These are phyloP conservation scores for Diutina siamensis DNA, from an alignment of 1,139 yeast genomes.

Conservation along the genomic window DNA sequence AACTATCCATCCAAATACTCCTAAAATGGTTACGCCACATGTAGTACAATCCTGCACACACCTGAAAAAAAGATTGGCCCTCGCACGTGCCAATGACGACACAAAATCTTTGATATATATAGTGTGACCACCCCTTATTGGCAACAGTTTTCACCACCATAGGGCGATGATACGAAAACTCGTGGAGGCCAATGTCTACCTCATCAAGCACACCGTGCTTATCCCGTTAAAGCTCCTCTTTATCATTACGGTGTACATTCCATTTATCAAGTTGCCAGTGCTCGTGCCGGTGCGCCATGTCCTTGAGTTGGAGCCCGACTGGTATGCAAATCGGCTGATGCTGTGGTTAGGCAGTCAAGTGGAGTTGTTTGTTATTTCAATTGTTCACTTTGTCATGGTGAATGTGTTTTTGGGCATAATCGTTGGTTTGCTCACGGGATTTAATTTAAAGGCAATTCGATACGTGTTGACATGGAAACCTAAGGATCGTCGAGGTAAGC, in stretches of 20 bases:
- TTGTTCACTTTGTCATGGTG: constrained; percentile 16
- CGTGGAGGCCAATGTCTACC: constrained; percentile 1
- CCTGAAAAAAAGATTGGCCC: no score
- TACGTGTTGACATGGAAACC: constrained; percentile 6
- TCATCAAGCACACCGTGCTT: constrained; percentile 3
- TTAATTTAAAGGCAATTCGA: constrained; percentile 9
- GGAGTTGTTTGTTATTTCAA: constrained; percentile 11
- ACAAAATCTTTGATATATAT: no score
- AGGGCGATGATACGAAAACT: constrained; percentile 1
- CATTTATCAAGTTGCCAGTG: constrained; percentile 2
- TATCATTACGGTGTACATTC: constrained; percentile 5
- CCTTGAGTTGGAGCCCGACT: background rate
- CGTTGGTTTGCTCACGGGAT: constrained; percentile 14
- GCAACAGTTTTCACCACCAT: no score
- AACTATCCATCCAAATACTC: no score
- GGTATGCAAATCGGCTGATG: constrained; percentile 1
- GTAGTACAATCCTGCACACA: no score
- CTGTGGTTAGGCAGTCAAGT: constrained; percentile 9
- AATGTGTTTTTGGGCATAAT: constrained; percentile 15
- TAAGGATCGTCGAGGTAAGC: background rate
- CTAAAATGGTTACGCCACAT: no score
- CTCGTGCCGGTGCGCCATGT: background rate
- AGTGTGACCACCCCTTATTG: no score
- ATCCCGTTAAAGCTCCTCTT: constrained; percentile 4
- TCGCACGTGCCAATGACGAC: no score